phyloP scores from a whole-genome alignment of 2,329 filamentous ascomycete species.

The Juglanconis oblonga region DNA sequence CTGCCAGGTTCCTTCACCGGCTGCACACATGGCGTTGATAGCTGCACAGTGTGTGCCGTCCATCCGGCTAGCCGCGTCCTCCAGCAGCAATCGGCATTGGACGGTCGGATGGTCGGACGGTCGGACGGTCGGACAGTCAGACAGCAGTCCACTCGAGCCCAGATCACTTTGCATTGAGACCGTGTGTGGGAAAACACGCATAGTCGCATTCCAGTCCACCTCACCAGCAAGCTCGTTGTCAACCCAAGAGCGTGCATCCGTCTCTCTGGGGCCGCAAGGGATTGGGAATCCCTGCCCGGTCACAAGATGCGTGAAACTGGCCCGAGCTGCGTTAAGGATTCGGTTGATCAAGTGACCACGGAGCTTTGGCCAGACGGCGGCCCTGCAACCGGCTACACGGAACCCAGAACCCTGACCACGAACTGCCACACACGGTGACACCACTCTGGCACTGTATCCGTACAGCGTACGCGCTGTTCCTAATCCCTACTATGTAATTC shows the following conservation, averaged over 20 bases:
- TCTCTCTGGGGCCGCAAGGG: background rate
- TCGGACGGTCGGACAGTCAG: too few relatives aligned
- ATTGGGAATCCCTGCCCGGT: background rate
- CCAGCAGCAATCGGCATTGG: too few relatives aligned
- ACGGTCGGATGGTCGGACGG: too few relatives aligned
- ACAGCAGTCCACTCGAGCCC: background rate
- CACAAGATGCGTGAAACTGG: background rate
- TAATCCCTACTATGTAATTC: background rate
- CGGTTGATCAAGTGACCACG: background rate
- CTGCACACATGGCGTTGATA: slow-evolving; percentile 1
- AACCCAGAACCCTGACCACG: background rate
- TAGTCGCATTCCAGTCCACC: slow-evolving; percentile 1
- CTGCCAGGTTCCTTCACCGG: slow-evolving; percentile 5
- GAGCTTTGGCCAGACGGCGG: background rate
- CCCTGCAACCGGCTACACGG: background rate
- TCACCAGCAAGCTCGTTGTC: background rate
- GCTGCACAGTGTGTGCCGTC: slow-evolving; percentile 3
- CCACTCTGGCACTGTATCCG: too few relatives aligned
- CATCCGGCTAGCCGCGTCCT: background rate
- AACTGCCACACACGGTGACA: background rate
- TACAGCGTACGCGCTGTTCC: background rate
- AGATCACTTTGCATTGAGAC: slow-evolving; percentile 6
- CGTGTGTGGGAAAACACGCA: background rate
- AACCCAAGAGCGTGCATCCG: background rate
- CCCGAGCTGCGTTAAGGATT: background rate